Evolutionary conservation across 352 stramenopile species (phyloP), one percentile per base, ranked within the genome.

Genomic region (Phytophthora fragariae): DNA sequence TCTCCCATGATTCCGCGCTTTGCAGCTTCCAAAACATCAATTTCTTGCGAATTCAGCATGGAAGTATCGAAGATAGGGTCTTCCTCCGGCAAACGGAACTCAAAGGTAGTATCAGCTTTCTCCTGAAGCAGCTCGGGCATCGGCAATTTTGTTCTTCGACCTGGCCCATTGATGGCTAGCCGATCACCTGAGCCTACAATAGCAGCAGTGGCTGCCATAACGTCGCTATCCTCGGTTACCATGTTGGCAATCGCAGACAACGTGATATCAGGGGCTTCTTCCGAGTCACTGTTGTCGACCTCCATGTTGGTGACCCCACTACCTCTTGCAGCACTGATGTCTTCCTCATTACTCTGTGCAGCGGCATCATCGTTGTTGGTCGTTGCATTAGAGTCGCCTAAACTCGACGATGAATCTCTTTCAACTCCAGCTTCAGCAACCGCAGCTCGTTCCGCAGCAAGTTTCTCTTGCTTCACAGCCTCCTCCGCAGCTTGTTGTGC

Each of bases 211-310:
- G 80, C 79, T 50, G 82, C 62, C n/a, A 88, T 81, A 8, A 92
- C 85, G 57, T 92, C 86, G 29, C 73, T 92, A 73, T 96, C 89
- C 69, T 95, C 89, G 15, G 77, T 88, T 29, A 93, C 88, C 88
- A 96, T 96, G 63, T 95, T 91, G n/a, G 89, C 89, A 59, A 95
- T 94, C 15, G 87, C 86, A 6, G 86, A 93, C 11, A 95, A 72
- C 17, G 87, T 93, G 54, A 96, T 90, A 68, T 92, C 88, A 0
- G 87, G 75, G 46, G 86, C 80, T 12, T 94, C 89, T 54, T 95
- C 89, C 7, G 80, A 86, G 47, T 95, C 89, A 62, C 89, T 95
- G 58, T 88, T 91, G 58, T 95, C 89, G 14, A 95, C 79, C 46
- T 95, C 89, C 89, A 95, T 95, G 60, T 85, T 94, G 3, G 83